Evolutionary conservation across 345 rosid genomes (phyloP).

Genomic region (Pelargonium nanum): DNA sequence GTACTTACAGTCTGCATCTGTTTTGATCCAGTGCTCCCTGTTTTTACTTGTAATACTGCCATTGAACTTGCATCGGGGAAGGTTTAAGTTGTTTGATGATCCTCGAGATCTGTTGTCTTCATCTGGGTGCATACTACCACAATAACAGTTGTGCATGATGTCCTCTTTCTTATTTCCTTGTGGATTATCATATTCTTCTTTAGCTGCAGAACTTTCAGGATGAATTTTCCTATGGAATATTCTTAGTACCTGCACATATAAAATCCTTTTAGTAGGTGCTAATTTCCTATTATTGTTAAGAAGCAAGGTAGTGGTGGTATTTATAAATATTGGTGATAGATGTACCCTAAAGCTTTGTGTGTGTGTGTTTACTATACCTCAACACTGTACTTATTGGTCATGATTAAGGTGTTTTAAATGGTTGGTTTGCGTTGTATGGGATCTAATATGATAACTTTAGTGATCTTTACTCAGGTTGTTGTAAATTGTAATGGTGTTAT

Average conservation of each 20-base stretch:
- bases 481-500: too few relatives aligned
- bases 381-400: neutral
- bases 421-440: neutral
- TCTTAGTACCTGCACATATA: conserved; percentile 53
- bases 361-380: too few relatives aligned
- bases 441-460: neutral
- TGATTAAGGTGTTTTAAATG: neutral
- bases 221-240: conserved; percentile 63
- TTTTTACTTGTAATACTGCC: conserved; percentile 26
- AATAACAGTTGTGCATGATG: conserved; percentile 11
- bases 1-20: conserved; percentile 88
- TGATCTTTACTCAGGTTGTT: neutral
- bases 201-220: conserved; percentile 42
- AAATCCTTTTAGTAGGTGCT: neutral
- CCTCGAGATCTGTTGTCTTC: conserved; percentile 20
- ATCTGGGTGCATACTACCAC: conserved; percentile 13
- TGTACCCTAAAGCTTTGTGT: neutral
- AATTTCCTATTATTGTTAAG: too few relatives aligned
- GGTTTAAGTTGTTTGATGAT: conserved; percentile 27
- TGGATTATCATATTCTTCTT: conserved; percentile 17
- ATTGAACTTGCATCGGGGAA: conserved; percentile 20
- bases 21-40: conserved; percentile 79
- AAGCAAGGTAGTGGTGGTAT: neutral
- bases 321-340: neutral
- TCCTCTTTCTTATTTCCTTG: conserved; percentile 13